Percentiles rank a stretch among this genome's conserved stretches.
These are phyloP conservation scores for Talaromyces sp. DNA, from an alignment of 2,329 filamentous ascomycete genomes.

Conservation along the genomic window DNA sequence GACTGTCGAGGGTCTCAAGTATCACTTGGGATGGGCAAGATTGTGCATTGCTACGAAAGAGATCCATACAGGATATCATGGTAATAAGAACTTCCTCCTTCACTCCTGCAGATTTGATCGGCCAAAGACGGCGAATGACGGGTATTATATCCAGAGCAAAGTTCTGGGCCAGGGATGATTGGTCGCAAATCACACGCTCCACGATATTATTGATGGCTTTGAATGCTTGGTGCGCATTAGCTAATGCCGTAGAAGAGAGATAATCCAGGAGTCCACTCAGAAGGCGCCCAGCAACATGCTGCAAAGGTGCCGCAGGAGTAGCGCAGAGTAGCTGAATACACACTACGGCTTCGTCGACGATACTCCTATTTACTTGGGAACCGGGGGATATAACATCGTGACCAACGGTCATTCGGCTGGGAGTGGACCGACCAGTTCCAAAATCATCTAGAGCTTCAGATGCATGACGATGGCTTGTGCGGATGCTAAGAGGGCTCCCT, in stretches of 20 bases:
- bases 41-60: slow-evolving; percentile 42
- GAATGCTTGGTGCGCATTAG: slow-evolving; percentile 65
- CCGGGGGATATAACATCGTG: slow-evolving; percentile 21
- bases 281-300: slow-evolving; percentile 52
- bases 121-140: slow-evolving; percentile 71
- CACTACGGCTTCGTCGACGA: slow-evolving; percentile 54
- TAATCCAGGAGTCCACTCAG: slow-evolving; percentile 55
- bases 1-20: slow-evolving; percentile 50
- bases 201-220: slow-evolving; percentile 69
- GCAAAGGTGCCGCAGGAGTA: slow-evolving; percentile 62
- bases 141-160: slow-evolving; percentile 61
- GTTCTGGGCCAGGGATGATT: slow-evolving; percentile 56
- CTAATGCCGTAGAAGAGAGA: slow-evolving; percentile 54
- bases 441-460: slow-evolving; percentile 22
- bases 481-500: slow-evolving; percentile 24
- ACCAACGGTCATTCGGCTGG: slow-evolving; percentile 23
- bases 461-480: slow-evolving; percentile 20
- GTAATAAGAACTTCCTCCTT: slow-evolving; percentile 74
- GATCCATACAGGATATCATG: slow-evolving; percentile 61
- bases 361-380: slow-evolving; percentile 24
- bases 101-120: slow-evolving; percentile 59
- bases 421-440: slow-evolving; percentile 23
- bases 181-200: slow-evolving; percentile 61
- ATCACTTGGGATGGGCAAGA: slow-evolving; percentile 35
- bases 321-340: slow-evolving; percentile 61